Evolutionary conservation across 2,329 filamentous ascomycete genomes (phyloP).

Genomic region (Pseudodiploospora longispora): DNA sequence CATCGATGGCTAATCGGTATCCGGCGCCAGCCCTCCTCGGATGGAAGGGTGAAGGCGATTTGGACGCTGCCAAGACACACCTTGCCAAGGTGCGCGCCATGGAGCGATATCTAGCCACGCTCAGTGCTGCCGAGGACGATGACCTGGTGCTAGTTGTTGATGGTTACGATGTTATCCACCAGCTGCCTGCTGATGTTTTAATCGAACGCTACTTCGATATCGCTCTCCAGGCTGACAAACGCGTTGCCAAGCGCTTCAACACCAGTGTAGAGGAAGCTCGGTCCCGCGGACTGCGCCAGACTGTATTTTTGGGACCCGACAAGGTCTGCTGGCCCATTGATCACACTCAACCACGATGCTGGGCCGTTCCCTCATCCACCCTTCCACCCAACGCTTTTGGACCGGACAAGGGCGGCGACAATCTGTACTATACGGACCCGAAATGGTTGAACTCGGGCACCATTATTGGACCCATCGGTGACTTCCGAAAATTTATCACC

Average conservation of each 20-base stretch:
- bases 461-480: constrained; percentile 31
- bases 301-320: constrained; percentile 36
- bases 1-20: constrained; percentile 28
- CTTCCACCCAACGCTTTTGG: constrained; percentile 27
- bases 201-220: constrained; percentile 53
- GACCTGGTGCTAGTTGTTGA: constrained; percentile 59
- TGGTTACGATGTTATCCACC: constrained; percentile 56
- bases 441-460: constrained; percentile 40
- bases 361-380: constrained; percentile 28
- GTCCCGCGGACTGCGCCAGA: constrained; percentile 24
- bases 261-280: constrained; percentile 22
- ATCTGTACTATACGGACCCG: constrained; percentile 23
- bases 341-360: constrained; percentile 29
- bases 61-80: constrained; percentile 27
- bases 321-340: constrained; percentile 36
- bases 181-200: constrained; percentile 55
- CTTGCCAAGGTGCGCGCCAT: constrained; percentile 32
- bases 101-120: constrained; percentile 23
- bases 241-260: constrained; percentile 42
- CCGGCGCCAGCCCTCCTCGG: constrained; percentile 30
- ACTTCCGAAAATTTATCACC: constrained; percentile 18
- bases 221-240: constrained; percentile 42
- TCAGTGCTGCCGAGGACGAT: constrained; percentile 29
- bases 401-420: constrained; percentile 23
- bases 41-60: constrained; percentile 27